These are phyloP conservation scores for Stephania cephalantha DNA, from an alignment of 164 flowering plant species.

Conservation along the genomic window DNA sequence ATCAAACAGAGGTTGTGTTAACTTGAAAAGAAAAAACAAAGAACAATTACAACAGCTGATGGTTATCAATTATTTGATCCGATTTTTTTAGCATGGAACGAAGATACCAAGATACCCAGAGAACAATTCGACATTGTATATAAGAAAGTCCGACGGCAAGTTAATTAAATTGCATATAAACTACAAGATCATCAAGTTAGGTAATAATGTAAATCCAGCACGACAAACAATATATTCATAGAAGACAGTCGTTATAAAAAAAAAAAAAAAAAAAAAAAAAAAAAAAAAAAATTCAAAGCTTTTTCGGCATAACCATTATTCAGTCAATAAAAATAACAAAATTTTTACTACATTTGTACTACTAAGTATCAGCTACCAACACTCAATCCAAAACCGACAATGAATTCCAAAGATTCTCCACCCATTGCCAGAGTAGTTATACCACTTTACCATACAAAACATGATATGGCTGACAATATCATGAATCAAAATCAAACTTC, in stretches of 20 bases:
- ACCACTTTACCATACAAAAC: no score
- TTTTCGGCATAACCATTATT: not conserved
- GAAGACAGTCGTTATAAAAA: not conserved
- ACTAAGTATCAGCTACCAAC: not conserved
- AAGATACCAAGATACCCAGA: no score
- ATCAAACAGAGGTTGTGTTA: not conserved
- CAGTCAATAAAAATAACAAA: not conserved
- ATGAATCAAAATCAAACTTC: no score
- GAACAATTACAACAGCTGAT: not conserved
- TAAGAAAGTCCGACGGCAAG: no score
- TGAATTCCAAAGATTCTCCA: not conserved
- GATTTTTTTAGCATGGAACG: not conserved
- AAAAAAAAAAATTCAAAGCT: no score
- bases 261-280: no score
- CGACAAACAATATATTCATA: not conserved
- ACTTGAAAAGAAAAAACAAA: not conserved
- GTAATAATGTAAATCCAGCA: not conserved
- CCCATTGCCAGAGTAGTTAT: no score
- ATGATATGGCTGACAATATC: no score
- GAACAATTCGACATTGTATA: no score
- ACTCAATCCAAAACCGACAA: not conserved
- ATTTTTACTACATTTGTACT: not conserved
- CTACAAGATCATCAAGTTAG: not conserved
- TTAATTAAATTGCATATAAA: not conserved
- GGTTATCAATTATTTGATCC: not conserved